These are phyloP conservation scores for Rhododendron williamsianum DNA, from an alignment of 148 eudicot species.

Conservation along the genomic window DNA sequence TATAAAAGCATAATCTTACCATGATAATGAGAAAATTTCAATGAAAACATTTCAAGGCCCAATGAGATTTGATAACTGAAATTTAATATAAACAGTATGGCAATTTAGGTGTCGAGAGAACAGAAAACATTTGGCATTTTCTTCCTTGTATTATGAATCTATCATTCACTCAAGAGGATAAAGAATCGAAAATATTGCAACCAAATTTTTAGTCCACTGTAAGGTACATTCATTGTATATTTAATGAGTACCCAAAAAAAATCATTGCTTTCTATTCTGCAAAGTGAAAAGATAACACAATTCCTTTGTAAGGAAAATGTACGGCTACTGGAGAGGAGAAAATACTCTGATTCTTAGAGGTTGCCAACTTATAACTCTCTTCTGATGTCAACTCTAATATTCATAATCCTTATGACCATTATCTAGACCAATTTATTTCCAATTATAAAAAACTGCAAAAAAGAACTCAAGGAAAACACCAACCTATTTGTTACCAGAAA, in stretches of 20 bases:
- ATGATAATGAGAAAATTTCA: not conserved
- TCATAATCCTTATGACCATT: not conserved
- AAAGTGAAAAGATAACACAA: not conserved
- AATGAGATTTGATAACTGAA: not conserved
- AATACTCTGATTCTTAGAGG: not conserved
- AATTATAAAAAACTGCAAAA: not conserved
- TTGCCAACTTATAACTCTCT: not conserved
- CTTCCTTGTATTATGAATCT: not conserved
- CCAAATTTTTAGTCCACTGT: not conserved
- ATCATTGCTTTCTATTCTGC: not conserved
- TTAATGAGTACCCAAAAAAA: not conserved
- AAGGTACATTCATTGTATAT: not conserved
- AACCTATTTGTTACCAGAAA: slow-evolving; percentile 98
- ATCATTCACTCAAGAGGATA: not conserved
- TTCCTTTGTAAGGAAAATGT: not conserved
- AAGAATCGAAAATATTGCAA: not conserved
- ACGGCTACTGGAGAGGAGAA: not conserved
- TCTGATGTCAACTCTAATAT: not conserved
- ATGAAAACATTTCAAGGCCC: not conserved
- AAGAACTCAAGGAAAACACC: not conserved
- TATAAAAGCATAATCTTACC: not conserved
- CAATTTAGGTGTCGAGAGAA: not conserved
- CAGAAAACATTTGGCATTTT: not conserved
- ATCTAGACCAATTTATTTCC: not conserved
- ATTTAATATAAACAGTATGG: not conserved